Base-by-base conservation (phyloP, 805 yeast species). In the Gaillardinia entomophila region DNA sequence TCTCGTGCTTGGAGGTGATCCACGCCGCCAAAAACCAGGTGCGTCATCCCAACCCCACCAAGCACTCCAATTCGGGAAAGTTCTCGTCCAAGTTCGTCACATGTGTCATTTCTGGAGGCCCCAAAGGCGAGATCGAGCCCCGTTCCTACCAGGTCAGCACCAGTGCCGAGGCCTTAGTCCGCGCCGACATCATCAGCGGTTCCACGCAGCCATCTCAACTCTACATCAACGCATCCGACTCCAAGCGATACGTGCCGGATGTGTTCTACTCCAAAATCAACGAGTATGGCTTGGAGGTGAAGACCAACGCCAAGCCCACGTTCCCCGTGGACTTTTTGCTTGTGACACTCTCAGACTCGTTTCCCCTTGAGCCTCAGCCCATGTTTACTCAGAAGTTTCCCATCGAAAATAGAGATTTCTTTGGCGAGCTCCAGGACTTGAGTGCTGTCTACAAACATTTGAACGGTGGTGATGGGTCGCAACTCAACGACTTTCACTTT, bases 31-130 rank as follows among this genome's bases (percentile, higher is more conserved):
- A 73, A 39, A 70, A 83, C 60, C 99, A 92, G 62, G 51, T 68
- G 13, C 60, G 63, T 37, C 66, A 75, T 48, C 84, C 87, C 13
- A 82, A 80, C 51, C 49, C 60, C 12, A 70, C 85, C 25, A 76
- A 75, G 45, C 81, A 77, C 71, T 70, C 83, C 17, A 75, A 71
- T 18, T 56, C 72, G 7, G 85, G 87, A 2, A 46, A 51, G 17
- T 92, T 75, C 53, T 83, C 96, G 12, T 88, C 97, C 6, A 86
- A 87, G 51, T 92, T 87, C 53, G 90, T 89, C 13, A 90, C 97
- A 1, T 89, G 97, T 61, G 90, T 88, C 15, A 71, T 92, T 3
- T 76, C 94, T 1, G 99, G 99, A n/a, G 94, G 95, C 42, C 52
- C 70, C 11, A 60, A 77, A 30, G 92, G 94, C 15, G 95, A 90